Conservation (phyloP, 352 stramenopile species). For the Saprolegnia diclina region DNA sequence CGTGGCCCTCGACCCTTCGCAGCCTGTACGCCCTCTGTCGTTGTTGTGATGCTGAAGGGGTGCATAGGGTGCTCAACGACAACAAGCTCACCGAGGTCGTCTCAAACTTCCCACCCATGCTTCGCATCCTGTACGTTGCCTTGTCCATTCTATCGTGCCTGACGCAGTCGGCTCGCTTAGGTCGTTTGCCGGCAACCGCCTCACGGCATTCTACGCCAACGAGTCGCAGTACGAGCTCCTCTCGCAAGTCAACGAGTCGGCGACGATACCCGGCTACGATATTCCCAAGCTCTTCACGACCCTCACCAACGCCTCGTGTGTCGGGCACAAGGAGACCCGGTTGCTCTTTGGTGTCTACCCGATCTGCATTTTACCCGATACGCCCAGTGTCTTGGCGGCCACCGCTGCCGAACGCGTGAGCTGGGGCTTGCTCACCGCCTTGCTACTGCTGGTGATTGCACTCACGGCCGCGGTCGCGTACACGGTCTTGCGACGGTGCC, state of each 20-base stretch:
- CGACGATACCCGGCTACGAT: neutral
- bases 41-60: neutral
- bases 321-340: neutral
- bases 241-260: neutral
- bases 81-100: neutral
- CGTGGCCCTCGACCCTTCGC: neutral
- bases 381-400: neutral
- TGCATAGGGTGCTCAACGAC: neutral
- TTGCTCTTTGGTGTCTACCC: slow-evolving; percentile 17
- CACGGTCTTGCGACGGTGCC: neutral
- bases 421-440: neutral
- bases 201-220: slow-evolving; percentile 11
- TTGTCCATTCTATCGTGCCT: neutral
- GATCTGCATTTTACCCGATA: slow-evolving; percentile 20
- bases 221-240: neutral
- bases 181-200: neutral
- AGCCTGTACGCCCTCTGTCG: neutral
- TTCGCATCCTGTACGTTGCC: slow-evolving; percentile 10
- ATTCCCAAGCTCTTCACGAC: slow-evolving; percentile 3
- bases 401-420: neutral
- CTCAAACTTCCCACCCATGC: neutral
- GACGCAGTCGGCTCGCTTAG: neutral
- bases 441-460: neutral
- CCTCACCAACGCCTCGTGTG: slow-evolving; percentile 13
- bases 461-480: neutral